A percentile compares a stretch with the other conserved stretches of the same genome.
phyloP scores from a whole-genome alignment of 75 land plant genomes.

The Gnetum montanum region DNA sequence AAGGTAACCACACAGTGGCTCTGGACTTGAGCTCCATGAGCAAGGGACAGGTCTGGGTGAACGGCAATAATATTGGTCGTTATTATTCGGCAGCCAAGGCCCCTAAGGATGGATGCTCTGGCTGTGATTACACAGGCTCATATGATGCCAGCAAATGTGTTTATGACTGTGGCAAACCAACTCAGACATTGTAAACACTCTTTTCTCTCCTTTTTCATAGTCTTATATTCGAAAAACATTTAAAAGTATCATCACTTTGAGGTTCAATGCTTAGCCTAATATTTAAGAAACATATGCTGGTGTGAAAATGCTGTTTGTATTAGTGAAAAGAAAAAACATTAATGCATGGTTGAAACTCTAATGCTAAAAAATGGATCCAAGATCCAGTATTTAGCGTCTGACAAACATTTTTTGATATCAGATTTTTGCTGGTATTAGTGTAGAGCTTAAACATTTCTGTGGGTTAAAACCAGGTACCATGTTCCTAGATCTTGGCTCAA shows the following conservation, averaged over 20 bases:
- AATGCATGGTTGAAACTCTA: no score
- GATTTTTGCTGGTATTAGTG: neutral
- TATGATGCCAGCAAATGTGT: conserved; percentile 13
- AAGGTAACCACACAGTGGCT: conserved; percentile 35
- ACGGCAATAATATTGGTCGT: conserved; percentile 38
- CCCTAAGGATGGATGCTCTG: conserved; percentile 19
- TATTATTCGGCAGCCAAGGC: conserved; percentile 8
- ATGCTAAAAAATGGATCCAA: no score
- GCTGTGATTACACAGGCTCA: conserved; percentile 17
- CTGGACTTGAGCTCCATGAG: conserved; percentile 40
- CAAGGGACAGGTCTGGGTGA: conserved; percentile 47
- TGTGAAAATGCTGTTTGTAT: no score
- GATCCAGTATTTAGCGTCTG: no score
- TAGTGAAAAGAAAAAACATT: no score
- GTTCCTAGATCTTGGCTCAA: conserved; percentile 19
- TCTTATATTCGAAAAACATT: no score
- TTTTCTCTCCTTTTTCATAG: neutral
- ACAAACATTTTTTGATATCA: no score
- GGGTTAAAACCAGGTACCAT: conserved; percentile 16
- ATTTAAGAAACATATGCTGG: no score
- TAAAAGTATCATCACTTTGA: no score
- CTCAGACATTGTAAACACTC: conserved; percentile 8
- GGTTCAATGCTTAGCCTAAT: no score
- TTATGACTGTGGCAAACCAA: conserved; percentile 14
- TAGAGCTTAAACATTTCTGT: neutral